phyloP scores from a whole-genome alignment of 1,139 yeast genomes.

The Geotrichum carabidarum region DNA sequence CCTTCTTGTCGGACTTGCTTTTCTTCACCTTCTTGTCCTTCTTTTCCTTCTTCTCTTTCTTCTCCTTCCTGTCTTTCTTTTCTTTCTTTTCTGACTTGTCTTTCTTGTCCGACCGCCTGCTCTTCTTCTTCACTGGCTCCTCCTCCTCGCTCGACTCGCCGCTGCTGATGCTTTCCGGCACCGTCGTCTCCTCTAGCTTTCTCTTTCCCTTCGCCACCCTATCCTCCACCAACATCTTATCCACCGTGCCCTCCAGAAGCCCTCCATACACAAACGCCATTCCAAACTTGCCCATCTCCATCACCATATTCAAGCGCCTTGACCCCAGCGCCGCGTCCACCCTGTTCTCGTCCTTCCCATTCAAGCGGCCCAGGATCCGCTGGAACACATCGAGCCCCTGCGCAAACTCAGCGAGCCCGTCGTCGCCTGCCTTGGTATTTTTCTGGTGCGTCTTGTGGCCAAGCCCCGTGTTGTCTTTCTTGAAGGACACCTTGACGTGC shows the following conservation, averaged over 20 bases:
- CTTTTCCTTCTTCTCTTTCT: conserved; percentile 30
- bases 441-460: conserved; percentile 60
- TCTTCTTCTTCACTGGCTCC: conserved; percentile 31
- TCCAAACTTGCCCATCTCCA: conserved; percentile 78
- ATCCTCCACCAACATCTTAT: conserved; percentile 40
- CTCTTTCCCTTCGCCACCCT: conserved; percentile 33
- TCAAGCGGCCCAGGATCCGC: conserved; percentile 77
- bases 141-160: conserved; percentile 27
- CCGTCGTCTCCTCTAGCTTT: conserved; percentile 29
- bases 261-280: conserved; percentile 83
- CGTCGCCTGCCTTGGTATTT: conserved; percentile 48
- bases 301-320: conserved; percentile 47
- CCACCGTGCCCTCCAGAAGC: conserved; percentile 78
- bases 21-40: conserved; percentile 27
- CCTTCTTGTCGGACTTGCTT: conserved; percentile 33
- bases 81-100: conserved; percentile 29
- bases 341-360: conserved; percentile 35
- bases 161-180: conserved; percentile 33
- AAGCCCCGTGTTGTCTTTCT: conserved; percentile 77
- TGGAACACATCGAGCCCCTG: conserved; percentile 93
- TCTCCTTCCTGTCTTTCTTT: conserved; percentile 34
- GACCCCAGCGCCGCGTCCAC: conserved; percentile 31
- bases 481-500: conserved; percentile 75
- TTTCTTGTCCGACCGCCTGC: conserved; percentile 32
- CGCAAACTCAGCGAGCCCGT: conserved; percentile 60